phyloP scores from a whole-genome alignment of 768 basidiomycete species.

The Cytidiella melzeri region DNA sequence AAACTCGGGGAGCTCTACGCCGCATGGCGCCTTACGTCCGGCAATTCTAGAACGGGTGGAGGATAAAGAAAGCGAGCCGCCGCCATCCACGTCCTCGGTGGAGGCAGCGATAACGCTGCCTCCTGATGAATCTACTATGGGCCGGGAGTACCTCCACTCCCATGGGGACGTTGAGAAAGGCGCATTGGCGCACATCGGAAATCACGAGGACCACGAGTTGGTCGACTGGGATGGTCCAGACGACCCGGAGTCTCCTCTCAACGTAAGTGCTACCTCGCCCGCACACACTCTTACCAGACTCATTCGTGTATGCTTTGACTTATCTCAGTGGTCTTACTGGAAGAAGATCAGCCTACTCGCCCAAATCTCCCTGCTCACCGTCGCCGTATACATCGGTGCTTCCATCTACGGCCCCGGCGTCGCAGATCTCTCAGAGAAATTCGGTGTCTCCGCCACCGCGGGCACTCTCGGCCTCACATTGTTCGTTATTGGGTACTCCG shows the following conservation, averaged over 20 bases:
- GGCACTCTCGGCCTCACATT: constrained; percentile 26
- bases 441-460: constrained; percentile 23
- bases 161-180: background rate
- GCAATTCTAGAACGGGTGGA: no score
- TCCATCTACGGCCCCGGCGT: constrained; percentile 28
- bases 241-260: constrained; percentile 26
- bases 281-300: background rate
- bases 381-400: constrained; percentile 30
- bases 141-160: background rate
- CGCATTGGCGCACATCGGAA: background rate
- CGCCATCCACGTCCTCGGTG: no score
- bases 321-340: constrained; percentile 23
- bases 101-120: background rate
- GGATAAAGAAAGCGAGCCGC: background rate
- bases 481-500: constrained; percentile 22
- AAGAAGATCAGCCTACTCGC: constrained; percentile 26
- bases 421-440: constrained; percentile 21
- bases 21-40: no score
- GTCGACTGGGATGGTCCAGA: constrained; percentile 25
- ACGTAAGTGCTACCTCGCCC: background rate
- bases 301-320: background rate
- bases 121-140: background rate
- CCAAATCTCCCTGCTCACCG: constrained; percentile 26
- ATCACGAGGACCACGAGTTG: background rate
- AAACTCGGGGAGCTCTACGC: background rate